Conservation (phyloP, 805 yeast species). For the Candida insectalens region DNA sequence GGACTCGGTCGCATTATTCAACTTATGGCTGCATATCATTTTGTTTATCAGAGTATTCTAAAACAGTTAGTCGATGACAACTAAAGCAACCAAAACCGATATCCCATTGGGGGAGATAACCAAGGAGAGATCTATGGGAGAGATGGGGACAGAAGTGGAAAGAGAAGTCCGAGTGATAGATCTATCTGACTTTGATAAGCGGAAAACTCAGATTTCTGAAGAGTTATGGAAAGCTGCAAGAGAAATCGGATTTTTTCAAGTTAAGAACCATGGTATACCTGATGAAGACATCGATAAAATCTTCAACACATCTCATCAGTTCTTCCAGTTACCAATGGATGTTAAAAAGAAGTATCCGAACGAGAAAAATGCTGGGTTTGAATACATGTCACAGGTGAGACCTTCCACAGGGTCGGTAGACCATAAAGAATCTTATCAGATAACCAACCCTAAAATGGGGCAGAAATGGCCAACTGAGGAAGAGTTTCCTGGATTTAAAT, state of each 20-base stretch:
- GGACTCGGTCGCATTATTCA: too few species aligned
- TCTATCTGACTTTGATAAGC: neutral
- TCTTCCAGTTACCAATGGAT: slow-evolving; percentile 17
- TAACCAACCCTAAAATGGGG: slow-evolving; percentile 22
- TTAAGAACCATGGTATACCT: slow-evolving; percentile 14
- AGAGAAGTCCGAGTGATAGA: neutral
- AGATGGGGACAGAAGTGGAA: neutral
- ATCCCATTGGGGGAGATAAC: too few species aligned
- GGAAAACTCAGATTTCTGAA: neutral
- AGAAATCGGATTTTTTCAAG: slow-evolving; percentile 15
- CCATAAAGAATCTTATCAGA: slow-evolving; percentile 24
- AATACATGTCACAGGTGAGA: slow-evolving; percentile 22
- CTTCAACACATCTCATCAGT: slow-evolving; percentile 16
- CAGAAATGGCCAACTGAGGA: slow-evolving; percentile 24
- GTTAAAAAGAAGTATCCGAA: slow-evolving; percentile 22
- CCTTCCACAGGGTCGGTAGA: slow-evolving; percentile 28
- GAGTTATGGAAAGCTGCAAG: neutral
- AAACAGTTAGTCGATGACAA: too few species aligned
- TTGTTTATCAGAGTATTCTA: too few species aligned
- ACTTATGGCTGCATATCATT: too few species aligned
- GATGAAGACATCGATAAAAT: slow-evolving; percentile 15
- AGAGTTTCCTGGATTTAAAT: slow-evolving; percentile 23
- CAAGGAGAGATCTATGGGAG: too few species aligned
- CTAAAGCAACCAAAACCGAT: too few species aligned
- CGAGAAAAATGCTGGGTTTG: slow-evolving; percentile 26